Evolutionary conservation across 164 flowering plant species (phyloP).

Genomic region (Cinnamomum chago): DNA sequence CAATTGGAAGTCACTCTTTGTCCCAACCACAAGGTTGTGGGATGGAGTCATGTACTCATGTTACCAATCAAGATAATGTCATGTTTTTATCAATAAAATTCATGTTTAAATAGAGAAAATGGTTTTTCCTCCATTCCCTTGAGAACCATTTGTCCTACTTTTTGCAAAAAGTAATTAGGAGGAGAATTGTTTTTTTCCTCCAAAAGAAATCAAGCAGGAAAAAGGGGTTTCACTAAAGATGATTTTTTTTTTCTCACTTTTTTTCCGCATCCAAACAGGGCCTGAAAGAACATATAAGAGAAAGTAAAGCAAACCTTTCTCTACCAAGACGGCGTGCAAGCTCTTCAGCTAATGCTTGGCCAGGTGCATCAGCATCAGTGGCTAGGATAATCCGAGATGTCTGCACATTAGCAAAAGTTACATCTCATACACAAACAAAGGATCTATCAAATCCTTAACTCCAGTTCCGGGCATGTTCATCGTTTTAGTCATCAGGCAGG

Average conservation of each 20-base stretch:
- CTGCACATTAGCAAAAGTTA: constrained; percentile 24
- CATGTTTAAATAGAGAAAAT: too few species aligned
- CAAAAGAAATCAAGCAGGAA: too few species aligned
- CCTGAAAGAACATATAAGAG: neutral
- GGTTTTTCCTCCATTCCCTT: too few species aligned
- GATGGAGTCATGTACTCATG: too few species aligned
- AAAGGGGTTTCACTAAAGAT: too few species aligned
- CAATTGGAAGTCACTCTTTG: too few species aligned
- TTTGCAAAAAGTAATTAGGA: too few species aligned
- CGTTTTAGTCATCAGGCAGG: neutral
- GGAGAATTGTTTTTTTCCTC: too few species aligned
- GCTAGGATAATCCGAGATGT: constrained; percentile 88
- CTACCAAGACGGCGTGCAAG: constrained; percentile 94
- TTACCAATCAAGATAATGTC: too few species aligned
- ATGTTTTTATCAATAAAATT: too few species aligned
- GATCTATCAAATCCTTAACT: neutral
- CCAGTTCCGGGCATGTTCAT: neutral
- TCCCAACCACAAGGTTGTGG: too few species aligned
- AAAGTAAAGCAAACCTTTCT: constrained; percentile 57
- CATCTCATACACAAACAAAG: neutral
- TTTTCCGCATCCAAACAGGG: neutral
- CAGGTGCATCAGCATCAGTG: constrained; percentile 83
- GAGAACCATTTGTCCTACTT: too few species aligned
- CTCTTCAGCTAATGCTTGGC: constrained; percentile 93
- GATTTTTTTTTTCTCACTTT: neutral